phyloP scores from a whole-genome alignment of 2,329 filamentous ascomycete species.

The Exophiala spinifera region DNA sequence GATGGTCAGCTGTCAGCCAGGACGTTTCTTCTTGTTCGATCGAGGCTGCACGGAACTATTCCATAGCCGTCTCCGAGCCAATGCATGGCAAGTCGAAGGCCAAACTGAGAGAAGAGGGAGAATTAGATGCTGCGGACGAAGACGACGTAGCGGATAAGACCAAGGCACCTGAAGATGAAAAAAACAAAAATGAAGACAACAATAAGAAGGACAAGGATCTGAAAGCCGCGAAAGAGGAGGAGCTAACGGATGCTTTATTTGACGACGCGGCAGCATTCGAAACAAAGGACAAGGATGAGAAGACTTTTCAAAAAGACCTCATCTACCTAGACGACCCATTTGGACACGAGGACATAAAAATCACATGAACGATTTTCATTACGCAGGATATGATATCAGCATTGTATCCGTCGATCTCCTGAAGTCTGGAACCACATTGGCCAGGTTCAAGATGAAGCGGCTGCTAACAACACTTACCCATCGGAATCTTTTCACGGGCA shows the following conservation, averaged over 20 bases:
- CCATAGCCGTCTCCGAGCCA: conserved; percentile 1
- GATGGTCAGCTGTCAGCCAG: conserved; percentile 6
- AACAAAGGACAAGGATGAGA: background rate
- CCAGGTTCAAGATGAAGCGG: no score
- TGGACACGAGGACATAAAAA: background rate
- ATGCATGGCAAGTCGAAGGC: background rate
- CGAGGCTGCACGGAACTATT: conserved; percentile 9
- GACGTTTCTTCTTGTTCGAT: conserved; percentile 6
- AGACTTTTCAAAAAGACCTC: background rate
- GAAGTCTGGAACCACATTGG: no score
- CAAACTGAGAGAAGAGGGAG: background rate
- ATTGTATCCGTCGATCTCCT: no score
- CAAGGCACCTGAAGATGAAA: background rate
- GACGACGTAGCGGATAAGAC: background rate
- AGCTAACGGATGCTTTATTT: background rate
- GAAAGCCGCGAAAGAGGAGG: background rate
- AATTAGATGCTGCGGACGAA: background rate
- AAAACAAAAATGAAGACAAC: background rate
- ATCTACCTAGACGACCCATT: background rate
- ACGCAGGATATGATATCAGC: no score
- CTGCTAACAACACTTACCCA: no score
- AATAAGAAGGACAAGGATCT: background rate
- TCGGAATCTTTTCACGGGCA: no score
- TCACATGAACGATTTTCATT: background rate
- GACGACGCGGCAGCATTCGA: background rate